These are phyloP conservation scores for Casuarina equisetifolia DNA, from an alignment of 306 rosid genomes.

Conservation along the genomic window DNA sequence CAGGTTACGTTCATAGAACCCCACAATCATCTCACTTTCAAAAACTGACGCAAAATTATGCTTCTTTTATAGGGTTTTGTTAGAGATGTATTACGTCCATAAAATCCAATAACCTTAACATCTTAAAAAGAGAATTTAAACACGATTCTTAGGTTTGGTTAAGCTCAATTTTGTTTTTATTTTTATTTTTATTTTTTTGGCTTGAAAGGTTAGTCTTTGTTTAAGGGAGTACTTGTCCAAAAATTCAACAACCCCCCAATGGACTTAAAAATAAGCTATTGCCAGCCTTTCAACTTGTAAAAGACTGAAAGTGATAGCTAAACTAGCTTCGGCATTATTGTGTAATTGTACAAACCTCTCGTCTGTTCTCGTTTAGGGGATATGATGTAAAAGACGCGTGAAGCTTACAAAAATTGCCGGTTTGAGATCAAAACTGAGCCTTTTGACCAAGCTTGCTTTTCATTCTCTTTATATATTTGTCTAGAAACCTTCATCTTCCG, in stretches of 20 bases:
- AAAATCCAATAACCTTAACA: too few species aligned
- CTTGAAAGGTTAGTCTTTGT: not conserved
- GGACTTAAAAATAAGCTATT: not conserved
- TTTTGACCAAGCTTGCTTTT: slow-evolving; percentile 28
- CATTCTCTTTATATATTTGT: not conserved
- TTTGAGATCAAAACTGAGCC: slow-evolving; percentile 30
- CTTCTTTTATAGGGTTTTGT: not conserved
- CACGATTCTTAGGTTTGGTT: not conserved
- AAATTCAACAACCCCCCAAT: not conserved
- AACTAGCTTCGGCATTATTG: slow-evolving; percentile 18
- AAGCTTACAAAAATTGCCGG: slow-evolving; percentile 27
- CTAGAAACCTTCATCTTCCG: not conserved
- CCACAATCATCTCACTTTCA: too few species aligned
- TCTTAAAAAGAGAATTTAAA: too few species aligned
- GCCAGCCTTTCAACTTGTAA: slow-evolving; percentile 26
- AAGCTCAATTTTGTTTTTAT: not conserved
- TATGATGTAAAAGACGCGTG: slow-evolving; percentile 17
- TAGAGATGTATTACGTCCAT: not conserved
- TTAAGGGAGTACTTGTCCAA: not conserved
- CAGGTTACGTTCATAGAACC: too few species aligned
- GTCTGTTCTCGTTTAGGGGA: not conserved
- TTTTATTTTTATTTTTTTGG: not conserved
- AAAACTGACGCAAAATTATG: too few species aligned
- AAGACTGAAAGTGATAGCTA: slow-evolving; percentile 35
- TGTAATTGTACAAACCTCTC: slow-evolving; percentile 1